These are phyloP conservation scores for Populus tomentosa DNA, from an alignment of 441 rosid species.

Conservation along the genomic window DNA sequence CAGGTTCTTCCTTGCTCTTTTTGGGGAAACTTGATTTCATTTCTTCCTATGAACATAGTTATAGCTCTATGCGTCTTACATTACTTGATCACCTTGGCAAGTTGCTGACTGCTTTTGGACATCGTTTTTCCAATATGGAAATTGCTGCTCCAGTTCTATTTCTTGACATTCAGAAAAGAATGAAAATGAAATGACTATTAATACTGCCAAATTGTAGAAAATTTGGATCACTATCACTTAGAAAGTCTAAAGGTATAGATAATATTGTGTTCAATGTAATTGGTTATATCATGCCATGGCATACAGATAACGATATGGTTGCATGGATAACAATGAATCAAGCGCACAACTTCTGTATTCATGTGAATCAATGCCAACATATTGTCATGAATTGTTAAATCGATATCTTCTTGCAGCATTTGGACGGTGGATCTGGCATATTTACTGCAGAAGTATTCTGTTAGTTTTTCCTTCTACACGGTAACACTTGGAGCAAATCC, in stretches of 20 bases:
- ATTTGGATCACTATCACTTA: not conserved
- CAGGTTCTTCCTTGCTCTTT: not conserved
- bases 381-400: no score
- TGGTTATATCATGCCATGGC: not conserved
- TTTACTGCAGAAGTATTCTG: no score
- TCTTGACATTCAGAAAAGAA: not conserved
- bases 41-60: not conserved
- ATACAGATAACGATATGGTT: not conserved
- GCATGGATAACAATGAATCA: no score
- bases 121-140: not conserved
- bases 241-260: not conserved
- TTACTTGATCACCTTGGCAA: not conserved
- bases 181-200: not conserved
- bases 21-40: not conserved
- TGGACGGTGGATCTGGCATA: no score
- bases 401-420: no score
- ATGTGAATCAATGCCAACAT: no score
- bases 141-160: not conserved
- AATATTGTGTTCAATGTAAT: not conserved
- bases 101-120: not conserved
- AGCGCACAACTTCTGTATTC: no score
- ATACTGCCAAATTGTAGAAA: not conserved
- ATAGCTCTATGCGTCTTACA: not conserved
- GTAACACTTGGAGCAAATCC: no score
- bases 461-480: no score